Evolutionary conservation across 116 monocot species (phyloP).

Genomic region (Trichopus zeylanicus): DNA sequence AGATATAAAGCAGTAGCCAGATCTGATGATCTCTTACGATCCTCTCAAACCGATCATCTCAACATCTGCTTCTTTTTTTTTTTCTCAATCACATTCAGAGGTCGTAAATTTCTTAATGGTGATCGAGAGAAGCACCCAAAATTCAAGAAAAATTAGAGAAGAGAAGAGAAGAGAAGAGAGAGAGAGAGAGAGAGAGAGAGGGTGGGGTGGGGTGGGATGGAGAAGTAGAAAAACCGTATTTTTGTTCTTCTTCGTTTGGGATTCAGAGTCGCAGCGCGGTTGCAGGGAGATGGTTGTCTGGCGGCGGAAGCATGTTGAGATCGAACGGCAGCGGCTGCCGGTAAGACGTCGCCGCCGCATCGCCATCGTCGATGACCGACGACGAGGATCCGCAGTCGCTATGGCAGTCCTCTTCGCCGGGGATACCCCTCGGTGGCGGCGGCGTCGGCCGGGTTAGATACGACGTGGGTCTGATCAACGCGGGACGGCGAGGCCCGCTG

Average conservation of each 20-base stretch:
- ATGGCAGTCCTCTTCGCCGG: conserved; percentile 22
- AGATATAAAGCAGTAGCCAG: background rate
- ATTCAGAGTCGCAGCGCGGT: conserved; percentile 27
- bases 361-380: conserved; percentile 29
- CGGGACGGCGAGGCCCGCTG: conserved; percentile 23
- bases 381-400: conserved; percentile 54
- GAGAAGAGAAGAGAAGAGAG: background rate
- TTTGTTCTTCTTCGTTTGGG: background rate
- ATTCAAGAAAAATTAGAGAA: background rate
- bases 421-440: background rate
- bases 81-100: background rate
- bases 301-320: conserved; percentile 35
- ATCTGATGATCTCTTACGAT: background rate
- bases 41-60: background rate
- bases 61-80: background rate
- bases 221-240: no score
- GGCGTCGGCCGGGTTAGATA: background rate
- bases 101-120: no score
- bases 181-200: background rate
- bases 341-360: conserved; percentile 3
- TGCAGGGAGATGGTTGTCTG: conserved; percentile 14
- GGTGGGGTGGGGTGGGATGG: background rate
- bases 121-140: background rate
- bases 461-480: background rate
- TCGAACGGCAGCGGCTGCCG: conserved; percentile 22